phyloP scores from a whole-genome alignment of 257 asterid genomes.

The Coffea eugenioides region DNA sequence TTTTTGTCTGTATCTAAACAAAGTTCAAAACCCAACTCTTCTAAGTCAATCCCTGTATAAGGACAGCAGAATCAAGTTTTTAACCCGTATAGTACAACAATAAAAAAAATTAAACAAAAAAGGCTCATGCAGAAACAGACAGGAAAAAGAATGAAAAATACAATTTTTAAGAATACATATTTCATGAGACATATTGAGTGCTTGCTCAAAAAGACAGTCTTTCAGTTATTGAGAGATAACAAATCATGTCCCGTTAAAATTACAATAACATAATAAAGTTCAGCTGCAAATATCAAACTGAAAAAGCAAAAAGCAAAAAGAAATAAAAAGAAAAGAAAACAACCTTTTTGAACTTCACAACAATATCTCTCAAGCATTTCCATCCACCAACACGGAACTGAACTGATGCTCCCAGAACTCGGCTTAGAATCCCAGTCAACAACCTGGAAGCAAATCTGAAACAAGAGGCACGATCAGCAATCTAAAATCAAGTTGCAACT shows the following conservation, averaged over 20 bases:
- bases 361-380: conserved; percentile 91
- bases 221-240: neutral
- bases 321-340: conserved; percentile 19
- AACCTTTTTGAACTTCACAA: conserved; percentile 87
- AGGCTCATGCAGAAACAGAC: neutral
- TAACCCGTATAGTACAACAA: too few species aligned
- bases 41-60: neutral
- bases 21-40: neutral
- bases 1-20: neutral
- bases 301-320: conserved; percentile 1
- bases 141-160: neutral
- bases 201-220: neutral
- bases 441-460: conserved; percentile 91
- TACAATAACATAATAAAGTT: neutral
- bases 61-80: neutral
- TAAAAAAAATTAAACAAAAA: neutral
- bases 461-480: conserved; percentile 32
- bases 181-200: neutral
- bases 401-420: conserved; percentile 80
- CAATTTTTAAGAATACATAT: neutral
- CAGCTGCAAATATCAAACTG: neutral
- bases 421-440: conserved; percentile 82
- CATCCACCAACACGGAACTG: conserved; percentile 90
- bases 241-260: neutral
- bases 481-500: conserved; percentile 2